Evolutionary conservation across 192 early-diverging fungal genomes (phyloP).

Genomic region (Tieghemiomyces parasiticus): DNA sequence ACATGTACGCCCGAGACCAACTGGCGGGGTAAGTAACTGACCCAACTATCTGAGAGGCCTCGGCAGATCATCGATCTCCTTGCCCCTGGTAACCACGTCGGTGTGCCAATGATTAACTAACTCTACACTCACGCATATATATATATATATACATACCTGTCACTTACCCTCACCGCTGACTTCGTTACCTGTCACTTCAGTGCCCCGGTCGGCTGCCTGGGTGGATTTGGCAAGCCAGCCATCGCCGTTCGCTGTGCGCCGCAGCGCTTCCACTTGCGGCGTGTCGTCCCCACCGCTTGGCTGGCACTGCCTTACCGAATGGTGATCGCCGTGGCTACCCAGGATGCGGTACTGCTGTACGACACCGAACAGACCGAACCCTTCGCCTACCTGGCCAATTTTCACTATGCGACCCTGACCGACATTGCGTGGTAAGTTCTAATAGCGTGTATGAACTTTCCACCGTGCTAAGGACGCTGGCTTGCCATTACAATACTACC

Average conservation of each 20-base stretch:
- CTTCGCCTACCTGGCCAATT: slow-evolving; percentile 51
- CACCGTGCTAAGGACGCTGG: too few species aligned
- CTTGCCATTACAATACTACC: too few species aligned
- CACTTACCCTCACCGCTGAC: too few species aligned
- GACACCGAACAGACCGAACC: slow-evolving; percentile 62
- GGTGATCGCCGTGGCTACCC: slow-evolving; percentile 74
- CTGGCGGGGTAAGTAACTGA: slow-evolving; percentile 30
- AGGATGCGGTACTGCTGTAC: slow-evolving; percentile 69
- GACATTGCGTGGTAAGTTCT: slow-evolving; percentile 73
- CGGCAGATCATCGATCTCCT: too few species aligned
- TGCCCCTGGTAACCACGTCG: too few species aligned
- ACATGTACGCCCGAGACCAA: slow-evolving; percentile 46
- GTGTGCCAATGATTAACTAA: too few species aligned
- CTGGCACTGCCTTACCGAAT: slow-evolving; percentile 47
- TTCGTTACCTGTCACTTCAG: too few species aligned
- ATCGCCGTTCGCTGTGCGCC: slow-evolving; percentile 58
- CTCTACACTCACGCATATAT: too few species aligned
- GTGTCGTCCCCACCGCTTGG: not conserved
- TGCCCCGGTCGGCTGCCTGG: slow-evolving; percentile 50
- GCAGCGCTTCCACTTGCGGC: slow-evolving; percentile 17
- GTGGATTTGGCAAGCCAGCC: slow-evolving; percentile 58
- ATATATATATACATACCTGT: too few species aligned
- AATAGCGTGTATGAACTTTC: too few species aligned
- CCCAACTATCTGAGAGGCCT: too few species aligned
- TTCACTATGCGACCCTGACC: slow-evolving; percentile 82